These are phyloP conservation scores for Chaetothyriales sp. DNA, from an alignment of 2,329 filamentous ascomycete genomes.

Conservation along the genomic window DNA sequence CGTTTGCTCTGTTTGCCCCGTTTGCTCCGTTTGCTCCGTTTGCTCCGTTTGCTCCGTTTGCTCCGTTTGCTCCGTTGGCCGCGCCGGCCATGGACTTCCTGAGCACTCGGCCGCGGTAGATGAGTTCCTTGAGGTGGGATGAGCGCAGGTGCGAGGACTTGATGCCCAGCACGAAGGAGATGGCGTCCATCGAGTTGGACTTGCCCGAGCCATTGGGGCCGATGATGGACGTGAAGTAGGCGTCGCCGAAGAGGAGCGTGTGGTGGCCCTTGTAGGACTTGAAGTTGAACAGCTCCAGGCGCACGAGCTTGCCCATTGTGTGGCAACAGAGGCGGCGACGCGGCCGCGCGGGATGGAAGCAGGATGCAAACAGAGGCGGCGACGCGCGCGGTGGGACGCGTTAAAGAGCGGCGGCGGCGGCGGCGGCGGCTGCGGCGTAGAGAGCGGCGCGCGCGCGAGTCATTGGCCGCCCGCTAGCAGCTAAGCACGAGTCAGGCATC, in stretches of 20 bases:
- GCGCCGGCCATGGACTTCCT: conserved; percentile 87
- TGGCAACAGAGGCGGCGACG: conserved; percentile 11
- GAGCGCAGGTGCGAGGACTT: conserved; percentile 97
- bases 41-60: conserved; percentile 55
- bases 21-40: conserved; percentile 44
- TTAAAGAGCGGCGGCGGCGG: no score
- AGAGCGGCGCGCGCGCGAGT: not conserved
- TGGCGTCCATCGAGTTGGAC: conserved; percentile 99
- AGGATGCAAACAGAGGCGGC: no score
- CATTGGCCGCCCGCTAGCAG: not conserved
- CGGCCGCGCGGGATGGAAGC: no score
- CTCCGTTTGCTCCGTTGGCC: conserved; percentile 48
- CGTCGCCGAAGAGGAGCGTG: conserved; percentile 85
- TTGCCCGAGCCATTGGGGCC: conserved; percentile 99
- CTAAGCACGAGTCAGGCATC: not conserved
- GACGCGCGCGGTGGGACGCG: not conserved
- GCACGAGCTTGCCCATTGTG: conserved; percentile 90
- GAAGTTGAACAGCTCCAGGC: conserved; percentile 94
- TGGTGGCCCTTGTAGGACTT: conserved; percentile 99
- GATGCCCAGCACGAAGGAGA: conserved; percentile 96
- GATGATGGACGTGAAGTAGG: conserved; percentile 98
- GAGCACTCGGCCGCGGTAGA: conserved; percentile 88
- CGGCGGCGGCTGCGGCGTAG: not conserved
- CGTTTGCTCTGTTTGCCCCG: no score
- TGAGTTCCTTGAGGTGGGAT: conserved; percentile 79